phyloP scores from a whole-genome alignment of 192 early-diverging fungal species.

The Podochytrium sp. region DNA sequence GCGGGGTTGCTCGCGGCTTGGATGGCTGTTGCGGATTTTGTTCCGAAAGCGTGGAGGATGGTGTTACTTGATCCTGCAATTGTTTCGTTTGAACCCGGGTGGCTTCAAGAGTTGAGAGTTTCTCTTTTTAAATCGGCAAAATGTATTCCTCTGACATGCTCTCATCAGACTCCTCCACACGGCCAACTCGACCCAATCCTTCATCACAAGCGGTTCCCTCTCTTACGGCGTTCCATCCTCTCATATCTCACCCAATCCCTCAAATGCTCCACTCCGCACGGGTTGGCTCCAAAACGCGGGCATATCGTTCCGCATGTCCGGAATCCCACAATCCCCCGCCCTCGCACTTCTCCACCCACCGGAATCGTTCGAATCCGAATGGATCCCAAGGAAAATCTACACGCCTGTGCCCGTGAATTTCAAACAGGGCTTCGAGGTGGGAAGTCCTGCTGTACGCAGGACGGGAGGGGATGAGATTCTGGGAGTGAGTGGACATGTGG shows the following conservation, averaged over 20 bases:
- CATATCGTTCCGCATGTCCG: not conserved
- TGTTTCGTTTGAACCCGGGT: not conserved
- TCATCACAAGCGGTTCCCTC: not conserved
- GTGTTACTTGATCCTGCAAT: not conserved
- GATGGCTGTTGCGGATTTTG: not conserved
- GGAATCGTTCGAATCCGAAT: not conserved
- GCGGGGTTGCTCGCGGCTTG: not conserved
- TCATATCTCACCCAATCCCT: not conserved
- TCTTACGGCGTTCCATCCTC: not conserved
- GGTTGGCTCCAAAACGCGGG: constrained; percentile 12
- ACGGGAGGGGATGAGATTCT: not conserved
- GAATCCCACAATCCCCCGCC: not conserved
- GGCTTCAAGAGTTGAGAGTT: not conserved
- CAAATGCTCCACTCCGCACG: not conserved
- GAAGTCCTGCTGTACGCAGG: not conserved
- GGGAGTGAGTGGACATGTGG: not conserved
- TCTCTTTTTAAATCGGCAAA: not conserved
- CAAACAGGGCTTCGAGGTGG: not conserved
- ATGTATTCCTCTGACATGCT: not conserved
- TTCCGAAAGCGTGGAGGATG: not conserved
- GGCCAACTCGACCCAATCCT: not conserved
- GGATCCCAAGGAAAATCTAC: not conserved
- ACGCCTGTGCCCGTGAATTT: constrained; percentile 5
- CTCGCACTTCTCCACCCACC: not conserved
- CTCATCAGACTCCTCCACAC: not conserved